A percentile compares a stretch with the other conserved stretches of the same genome.
These are phyloP conservation scores for Tephrocybe rancida DNA, from an alignment of 768 basidiomycete species.

Conservation along the genomic window DNA sequence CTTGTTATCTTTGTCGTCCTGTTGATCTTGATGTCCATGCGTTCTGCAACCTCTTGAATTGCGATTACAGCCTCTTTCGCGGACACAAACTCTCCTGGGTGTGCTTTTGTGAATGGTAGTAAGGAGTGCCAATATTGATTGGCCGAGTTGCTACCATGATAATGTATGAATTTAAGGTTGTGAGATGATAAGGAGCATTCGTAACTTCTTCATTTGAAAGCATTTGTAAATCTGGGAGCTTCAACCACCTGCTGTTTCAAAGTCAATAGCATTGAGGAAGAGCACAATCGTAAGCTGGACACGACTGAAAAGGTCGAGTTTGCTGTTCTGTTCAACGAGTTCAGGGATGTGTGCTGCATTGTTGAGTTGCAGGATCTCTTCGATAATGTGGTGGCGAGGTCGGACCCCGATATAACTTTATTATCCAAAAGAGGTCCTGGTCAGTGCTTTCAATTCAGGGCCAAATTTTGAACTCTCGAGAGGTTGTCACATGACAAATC, in stretches of 20 bases:
- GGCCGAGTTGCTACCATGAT: slow-evolving; percentile 13
- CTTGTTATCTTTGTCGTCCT: slow-evolving; percentile 30
- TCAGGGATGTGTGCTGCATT: too few species aligned
- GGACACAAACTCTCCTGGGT: slow-evolving; percentile 35
- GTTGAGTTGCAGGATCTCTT: too few species aligned
- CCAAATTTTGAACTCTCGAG: too few species aligned
- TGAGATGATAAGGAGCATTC: neutral
- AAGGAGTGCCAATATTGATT: slow-evolving; percentile 32
- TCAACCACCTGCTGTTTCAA: slow-evolving; percentile 1
- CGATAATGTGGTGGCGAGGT: too few species aligned
- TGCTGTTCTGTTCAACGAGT: too few species aligned
- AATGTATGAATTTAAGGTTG: neutral
- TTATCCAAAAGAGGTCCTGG: too few species aligned
- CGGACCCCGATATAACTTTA: too few species aligned
- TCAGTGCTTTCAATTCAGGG: too few species aligned
- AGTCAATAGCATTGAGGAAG: slow-evolving; percentile 2
- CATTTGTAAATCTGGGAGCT: slow-evolving; percentile 4
- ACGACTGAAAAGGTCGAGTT: too few species aligned
- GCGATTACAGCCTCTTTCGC: slow-evolving; percentile 51
- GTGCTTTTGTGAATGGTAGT: slow-evolving; percentile 29
- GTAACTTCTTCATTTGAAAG: slow-evolving; percentile 15
- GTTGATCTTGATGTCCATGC: slow-evolving; percentile 27
- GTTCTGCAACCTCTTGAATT: slow-evolving; percentile 47
- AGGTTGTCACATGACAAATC: too few species aligned
- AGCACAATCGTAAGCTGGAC: too few species aligned